Percentiles rank a stretch among this genome's conserved stretches.
These are phyloP conservation scores for Samsoniella hepiali DNA, from an alignment of 2,329 filamentous ascomycete species.

Conservation along the genomic window DNA sequence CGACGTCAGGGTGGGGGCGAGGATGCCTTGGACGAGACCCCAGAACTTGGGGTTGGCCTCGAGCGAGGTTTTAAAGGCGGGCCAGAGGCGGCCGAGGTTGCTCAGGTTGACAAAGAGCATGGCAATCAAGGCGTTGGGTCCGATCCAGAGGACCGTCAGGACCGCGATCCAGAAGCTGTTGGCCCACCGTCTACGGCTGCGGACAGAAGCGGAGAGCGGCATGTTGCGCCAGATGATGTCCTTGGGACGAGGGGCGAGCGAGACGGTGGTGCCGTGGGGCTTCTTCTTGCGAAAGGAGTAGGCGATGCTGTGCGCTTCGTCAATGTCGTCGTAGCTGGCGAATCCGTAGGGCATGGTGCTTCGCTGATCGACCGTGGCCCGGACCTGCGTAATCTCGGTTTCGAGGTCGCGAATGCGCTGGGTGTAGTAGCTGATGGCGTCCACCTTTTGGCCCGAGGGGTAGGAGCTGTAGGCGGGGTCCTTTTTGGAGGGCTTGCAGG, in stretches of 20 bases:
- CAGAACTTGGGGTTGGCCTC: constrained; percentile 62
- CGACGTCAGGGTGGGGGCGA: constrained; percentile 82
- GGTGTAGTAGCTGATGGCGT: constrained; percentile 91
- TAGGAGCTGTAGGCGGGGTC: constrained; percentile 66
- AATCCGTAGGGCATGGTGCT: constrained; percentile 92
- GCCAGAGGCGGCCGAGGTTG: constrained; percentile 80
- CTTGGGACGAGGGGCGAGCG: constrained; percentile 78
- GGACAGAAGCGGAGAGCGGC: constrained; percentile 63
- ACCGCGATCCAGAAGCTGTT: constrained; percentile 82
- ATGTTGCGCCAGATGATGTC: constrained; percentile 98
- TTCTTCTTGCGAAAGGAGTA: constrained; percentile 78
- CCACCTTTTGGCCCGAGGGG: constrained; percentile 70
- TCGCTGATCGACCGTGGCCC: constrained; percentile 77
- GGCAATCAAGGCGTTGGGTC: constrained; percentile 89
- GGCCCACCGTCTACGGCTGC: constrained; percentile 69
- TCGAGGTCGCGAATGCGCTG: constrained; percentile 81
- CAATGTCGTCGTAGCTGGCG: constrained; percentile 85
- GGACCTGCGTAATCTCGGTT: constrained; percentile 76
- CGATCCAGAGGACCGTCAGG: constrained; percentile 82
- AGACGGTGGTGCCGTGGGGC: constrained; percentile 72
- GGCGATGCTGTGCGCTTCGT: constrained; percentile 83
- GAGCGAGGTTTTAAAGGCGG: constrained; percentile 66
- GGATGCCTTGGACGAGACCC: constrained; percentile 89
- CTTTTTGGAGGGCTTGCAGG: constrained; percentile 75
- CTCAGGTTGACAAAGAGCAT: constrained; percentile 85